A percentile compares a stretch with the other conserved stretches of the same genome.
These are phyloP conservation scores for Pelagophyceae sp. DNA, from an alignment of 352 stramenopile species.

Conservation along the genomic window DNA sequence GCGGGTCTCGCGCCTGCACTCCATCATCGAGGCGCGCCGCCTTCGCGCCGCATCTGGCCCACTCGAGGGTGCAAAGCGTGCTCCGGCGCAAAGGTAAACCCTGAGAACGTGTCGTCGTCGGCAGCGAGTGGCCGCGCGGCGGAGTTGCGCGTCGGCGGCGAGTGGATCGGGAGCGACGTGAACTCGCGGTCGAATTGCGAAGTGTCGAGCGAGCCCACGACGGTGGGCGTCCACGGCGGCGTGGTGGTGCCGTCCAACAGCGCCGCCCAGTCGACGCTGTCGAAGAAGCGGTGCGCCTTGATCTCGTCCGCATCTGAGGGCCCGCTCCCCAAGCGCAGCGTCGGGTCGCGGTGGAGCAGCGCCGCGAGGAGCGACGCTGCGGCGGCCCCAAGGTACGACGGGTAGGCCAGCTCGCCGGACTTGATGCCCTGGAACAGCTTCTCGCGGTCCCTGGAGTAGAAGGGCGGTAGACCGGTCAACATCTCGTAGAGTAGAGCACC, in stretches of 20 bases:
- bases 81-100: too few species aligned
- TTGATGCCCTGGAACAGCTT: conserved; percentile 95
- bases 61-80: too few species aligned
- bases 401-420: conserved; percentile 83
- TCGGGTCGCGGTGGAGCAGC: conserved; percentile 87
- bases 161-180: conserved; percentile 88
- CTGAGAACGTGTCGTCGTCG: conserved; percentile 33
- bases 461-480: conserved; percentile 65
- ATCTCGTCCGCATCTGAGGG: conserved; percentile 64
- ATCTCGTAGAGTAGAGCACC: conserved; percentile 69
- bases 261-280: conserved; percentile 57
- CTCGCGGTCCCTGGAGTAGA: conserved; percentile 89
- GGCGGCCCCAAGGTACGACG: conserved; percentile 74
- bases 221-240: conserved; percentile 79
- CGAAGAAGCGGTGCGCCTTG: conserved; percentile 65
- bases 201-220: conserved; percentile 83
- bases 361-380: conserved; percentile 71
- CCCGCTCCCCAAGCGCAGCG: conserved; percentile 77
- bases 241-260: conserved; percentile 54
- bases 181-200: conserved; percentile 95
- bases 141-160: conserved; percentile 38
- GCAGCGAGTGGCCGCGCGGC: neutral
- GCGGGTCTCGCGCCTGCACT: too few species aligned
- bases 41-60: too few species aligned
- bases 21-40: too few species aligned